Base-by-base conservation (phyloP, 495 filamentous ascomycete species). In the Aspergillus coremiiformis region DNA sequence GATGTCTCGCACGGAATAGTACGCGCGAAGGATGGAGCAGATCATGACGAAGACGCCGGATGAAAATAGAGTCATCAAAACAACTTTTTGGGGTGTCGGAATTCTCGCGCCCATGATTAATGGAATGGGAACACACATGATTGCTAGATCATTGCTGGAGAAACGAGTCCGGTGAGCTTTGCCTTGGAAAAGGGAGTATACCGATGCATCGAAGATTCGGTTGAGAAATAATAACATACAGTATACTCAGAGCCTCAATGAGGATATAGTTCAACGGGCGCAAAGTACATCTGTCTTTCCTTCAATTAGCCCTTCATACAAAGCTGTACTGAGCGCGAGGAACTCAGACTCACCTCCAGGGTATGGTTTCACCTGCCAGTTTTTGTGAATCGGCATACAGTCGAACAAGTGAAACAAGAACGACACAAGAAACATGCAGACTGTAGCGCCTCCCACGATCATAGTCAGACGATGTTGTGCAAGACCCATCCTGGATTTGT, bases 311-410 rank as follows among this genome's bases (percentile, higher is more conserved):
- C 6, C 29, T 3, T 14, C 7, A 4, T 20, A 35, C 3, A 26
- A 19, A 20, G 5, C 29, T 10, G 39, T 15, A 10, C 10, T 29
- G 42, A 19, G 15, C 8, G 1, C 6, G 24, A 26, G 9, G 26
- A 12, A 33, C 19, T 1, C 7, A 12, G 1, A 29, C 56, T 29
- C 33, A 58, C 56, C 43, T 46, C 75, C 74, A 21, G 75, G 68
- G 47, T 68, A 59, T 33, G 75, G 75, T 43, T 73, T 58, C 24
- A 77, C 71, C 51, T 78, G 74, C 71, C 72, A 78, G 9, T 69
- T 67, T 4, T 65, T 68, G 19, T 66, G 20, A 44, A 73, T 66
- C 11, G 75, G 75, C 4, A 37, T 42, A 46, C 78, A 81, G 5
- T 63, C 56, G 0, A 71, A 49, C 2, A 77, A 50, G 17, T 75